These are phyloP conservation scores for Trematosphaeria pertusa DNA, from an alignment of 2,329 filamentous ascomycete genomes.

Conservation along the genomic window DNA sequence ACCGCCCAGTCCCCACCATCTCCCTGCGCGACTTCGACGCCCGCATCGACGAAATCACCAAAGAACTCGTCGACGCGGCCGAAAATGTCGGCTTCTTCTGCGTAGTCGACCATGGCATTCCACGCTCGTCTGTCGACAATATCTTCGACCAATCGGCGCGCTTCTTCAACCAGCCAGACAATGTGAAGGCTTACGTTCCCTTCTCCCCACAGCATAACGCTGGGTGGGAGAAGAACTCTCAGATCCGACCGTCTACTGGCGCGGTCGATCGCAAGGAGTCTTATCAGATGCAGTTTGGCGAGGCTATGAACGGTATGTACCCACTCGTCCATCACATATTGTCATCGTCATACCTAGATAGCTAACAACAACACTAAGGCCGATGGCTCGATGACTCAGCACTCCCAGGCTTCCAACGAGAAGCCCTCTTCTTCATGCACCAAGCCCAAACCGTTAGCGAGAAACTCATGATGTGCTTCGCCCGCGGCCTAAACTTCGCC, in stretches of 20 bases:
- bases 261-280: conserved; percentile 66
- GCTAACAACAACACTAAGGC: too few relatives aligned
- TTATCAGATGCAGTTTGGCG: conserved; percentile 69
- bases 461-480: conserved; percentile 65
- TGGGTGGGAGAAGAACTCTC: conserved; percentile 67
- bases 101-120: conserved; percentile 63
- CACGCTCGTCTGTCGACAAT: conserved; percentile 55
- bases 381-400: conserved; percentile 59
- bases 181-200: conserved; percentile 61
- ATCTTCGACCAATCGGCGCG: conserved; percentile 59
- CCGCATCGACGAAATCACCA: conserved; percentile 62
- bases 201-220: conserved; percentile 62
- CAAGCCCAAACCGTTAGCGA: conserved; percentile 61
- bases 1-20: conserved; percentile 41
- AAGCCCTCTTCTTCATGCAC: conserved; percentile 61
- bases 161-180: conserved; percentile 63
- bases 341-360: conserved; percentile 8
- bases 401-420: conserved; percentile 58
- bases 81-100: conserved; percentile 69
- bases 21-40: conserved; percentile 61
- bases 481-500: conserved; percentile 62
- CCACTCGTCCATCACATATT: background rate
- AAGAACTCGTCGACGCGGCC: conserved; percentile 60
- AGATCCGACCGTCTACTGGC: conserved; percentile 67
- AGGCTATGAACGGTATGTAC: conserved; percentile 55